A percentile compares a stretch with the other conserved stretches of the same genome.
phyloP scores from a whole-genome alignment of 805 yeast species.

The Clavispora fructus region DNA sequence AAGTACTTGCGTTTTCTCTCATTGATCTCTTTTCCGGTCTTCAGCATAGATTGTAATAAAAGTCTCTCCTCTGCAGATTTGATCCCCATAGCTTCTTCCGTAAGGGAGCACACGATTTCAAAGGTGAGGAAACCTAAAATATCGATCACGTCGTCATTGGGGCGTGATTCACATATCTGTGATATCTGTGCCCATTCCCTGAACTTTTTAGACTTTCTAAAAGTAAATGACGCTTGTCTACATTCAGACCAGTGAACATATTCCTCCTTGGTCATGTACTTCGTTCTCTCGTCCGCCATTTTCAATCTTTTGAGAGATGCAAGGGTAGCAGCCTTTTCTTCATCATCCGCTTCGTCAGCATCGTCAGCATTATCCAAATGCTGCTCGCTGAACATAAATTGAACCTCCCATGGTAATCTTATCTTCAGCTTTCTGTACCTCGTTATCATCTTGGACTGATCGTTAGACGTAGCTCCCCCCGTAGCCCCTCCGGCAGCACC shows the following conservation, averaged over 20 bases:
- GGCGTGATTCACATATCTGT: constrained; percentile 79
- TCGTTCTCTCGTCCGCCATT: constrained; percentile 90
- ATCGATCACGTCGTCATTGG: constrained; percentile 95
- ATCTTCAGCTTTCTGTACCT: constrained; percentile 70
- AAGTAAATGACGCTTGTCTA: constrained; percentile 94
- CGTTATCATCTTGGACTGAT: constrained; percentile 37
- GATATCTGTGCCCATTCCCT: constrained; percentile 94
- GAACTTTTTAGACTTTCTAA: constrained; percentile 88
- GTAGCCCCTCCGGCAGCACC: constrained; percentile 39
- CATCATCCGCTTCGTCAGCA: constrained; percentile 66
- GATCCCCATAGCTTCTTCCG: constrained; percentile 84
- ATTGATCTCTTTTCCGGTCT: constrained; percentile 25
- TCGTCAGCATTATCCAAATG: constrained; percentile 68
- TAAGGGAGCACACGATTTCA: constrained; percentile 91
- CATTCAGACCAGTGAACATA: constrained; percentile 99
- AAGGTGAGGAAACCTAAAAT: constrained; percentile 92
- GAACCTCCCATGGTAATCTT: constrained; percentile 91
- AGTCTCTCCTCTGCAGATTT: constrained; percentile 62
- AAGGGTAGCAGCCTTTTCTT: constrained; percentile 80
- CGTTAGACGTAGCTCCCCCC: constrained; percentile 26
- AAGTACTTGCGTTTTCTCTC: constrained; percentile 46
- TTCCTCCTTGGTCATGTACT: constrained; percentile 91
- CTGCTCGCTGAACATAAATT: constrained; percentile 89
- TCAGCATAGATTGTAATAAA: constrained; percentile 13
- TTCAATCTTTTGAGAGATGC: constrained; percentile 87